These are phyloP conservation scores for Entomortierella lignicola DNA, from an alignment of 192 early-diverging fungal genomes.

Conservation along the genomic window DNA sequence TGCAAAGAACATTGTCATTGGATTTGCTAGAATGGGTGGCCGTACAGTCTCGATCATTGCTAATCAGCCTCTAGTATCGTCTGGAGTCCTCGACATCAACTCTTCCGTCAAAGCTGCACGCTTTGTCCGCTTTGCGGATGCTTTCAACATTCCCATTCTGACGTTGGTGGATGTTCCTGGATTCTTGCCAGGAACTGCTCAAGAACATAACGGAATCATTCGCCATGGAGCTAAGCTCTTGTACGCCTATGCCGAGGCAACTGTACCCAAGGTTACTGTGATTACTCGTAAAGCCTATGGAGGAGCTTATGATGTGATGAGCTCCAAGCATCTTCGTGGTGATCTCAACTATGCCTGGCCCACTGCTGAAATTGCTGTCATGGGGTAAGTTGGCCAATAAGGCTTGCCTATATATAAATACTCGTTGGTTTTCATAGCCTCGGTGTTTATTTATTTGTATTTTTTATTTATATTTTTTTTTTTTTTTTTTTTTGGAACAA, in stretches of 20 bases:
- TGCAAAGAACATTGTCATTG: slow-evolving; percentile 93
- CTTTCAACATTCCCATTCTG: slow-evolving; percentile 93
- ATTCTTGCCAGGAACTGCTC: slow-evolving; percentile 92
- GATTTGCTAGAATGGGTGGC: slow-evolving; percentile 88
- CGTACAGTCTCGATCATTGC: slow-evolving; percentile 89
- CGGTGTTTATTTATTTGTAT: neutral
- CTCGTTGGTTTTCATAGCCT: no score
- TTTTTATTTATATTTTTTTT: neutral
- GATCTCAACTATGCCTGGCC: slow-evolving; percentile 95
- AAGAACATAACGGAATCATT: slow-evolving; percentile 97
- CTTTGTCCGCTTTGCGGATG: slow-evolving; percentile 96
- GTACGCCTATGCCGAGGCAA: slow-evolving; percentile 96
- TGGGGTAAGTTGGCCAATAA: slow-evolving; percentile 69
- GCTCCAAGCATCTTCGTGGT: slow-evolving; percentile 94
- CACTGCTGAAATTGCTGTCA: slow-evolving; percentile 97
- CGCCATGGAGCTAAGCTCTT: slow-evolving; percentile 95
- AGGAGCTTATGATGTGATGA: slow-evolving; percentile 98
- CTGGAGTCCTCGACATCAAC: slow-evolving; percentile 96
- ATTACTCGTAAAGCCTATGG: slow-evolving; percentile 98
- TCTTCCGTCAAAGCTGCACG: slow-evolving; percentile 95
- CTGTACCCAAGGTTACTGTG: slow-evolving; percentile 95
- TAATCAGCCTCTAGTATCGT: slow-evolving; percentile 96
- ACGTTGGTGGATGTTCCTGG: slow-evolving; percentile 98
- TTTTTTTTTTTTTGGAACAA: neutral
- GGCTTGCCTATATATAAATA: no score